phyloP scores from a whole-genome alignment of 2,329 filamentous ascomycete species.

The Fusarium chuoi region DNA sequence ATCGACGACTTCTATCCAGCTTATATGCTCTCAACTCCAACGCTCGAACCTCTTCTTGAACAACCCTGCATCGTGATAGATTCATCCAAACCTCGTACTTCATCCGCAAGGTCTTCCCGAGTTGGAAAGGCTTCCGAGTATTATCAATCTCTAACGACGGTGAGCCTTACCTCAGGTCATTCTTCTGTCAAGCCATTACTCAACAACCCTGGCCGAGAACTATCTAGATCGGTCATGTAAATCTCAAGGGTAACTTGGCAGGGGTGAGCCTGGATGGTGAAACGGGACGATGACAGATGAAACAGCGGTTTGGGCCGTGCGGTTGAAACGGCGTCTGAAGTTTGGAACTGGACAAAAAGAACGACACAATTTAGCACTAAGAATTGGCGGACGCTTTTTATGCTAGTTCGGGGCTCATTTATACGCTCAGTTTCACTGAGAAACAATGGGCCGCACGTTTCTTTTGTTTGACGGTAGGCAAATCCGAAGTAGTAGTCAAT shows the following conservation, averaged over 20 bases:
- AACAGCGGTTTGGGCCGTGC: conserved; percentile 22
- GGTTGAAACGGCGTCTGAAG: conserved; percentile 7
- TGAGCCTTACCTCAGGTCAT: conserved; percentile 13
- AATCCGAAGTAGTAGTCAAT: conserved; percentile 10
- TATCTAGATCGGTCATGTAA: background rate
- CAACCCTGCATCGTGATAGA: conserved; percentile 1
- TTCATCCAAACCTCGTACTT: background rate
- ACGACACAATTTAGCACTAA: background rate
- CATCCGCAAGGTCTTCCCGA: conserved; percentile 33
- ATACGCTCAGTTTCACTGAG: conserved; percentile 10
- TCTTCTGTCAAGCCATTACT: background rate
- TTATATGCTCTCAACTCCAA: conserved; percentile 25
- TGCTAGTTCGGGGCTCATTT: background rate
- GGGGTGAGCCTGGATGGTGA: conserved; percentile 18
- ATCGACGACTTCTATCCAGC: background rate
- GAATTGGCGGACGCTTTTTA: background rate
- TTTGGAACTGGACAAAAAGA: background rate
- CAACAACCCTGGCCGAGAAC: background rate
- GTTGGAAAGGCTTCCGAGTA: conserved; percentile 25
- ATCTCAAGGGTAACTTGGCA: background rate
- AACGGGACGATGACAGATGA: conserved; percentile 24
- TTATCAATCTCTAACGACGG: conserved; percentile 17
- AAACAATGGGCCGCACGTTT: background rate
- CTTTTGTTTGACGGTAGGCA: conserved; percentile 2
- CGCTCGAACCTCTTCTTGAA: conserved; percentile 10